Conservation (phyloP, 805 yeast genomes). For the Saturnispora ahearnii region DNA sequence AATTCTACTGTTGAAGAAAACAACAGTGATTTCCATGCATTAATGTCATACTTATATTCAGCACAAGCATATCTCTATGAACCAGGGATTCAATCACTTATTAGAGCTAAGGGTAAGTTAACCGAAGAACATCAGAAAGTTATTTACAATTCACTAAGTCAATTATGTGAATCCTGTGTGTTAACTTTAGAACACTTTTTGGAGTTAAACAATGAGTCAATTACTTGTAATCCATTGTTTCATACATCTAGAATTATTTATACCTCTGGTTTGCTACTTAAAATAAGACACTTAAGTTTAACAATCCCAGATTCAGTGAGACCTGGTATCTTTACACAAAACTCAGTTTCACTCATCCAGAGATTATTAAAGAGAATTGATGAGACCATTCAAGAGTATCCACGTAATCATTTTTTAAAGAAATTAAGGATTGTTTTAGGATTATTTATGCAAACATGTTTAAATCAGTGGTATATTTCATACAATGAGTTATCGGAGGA, state of each 20-base stretch:
- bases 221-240: constrained; percentile 49
- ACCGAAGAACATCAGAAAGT: constrained; percentile 22
- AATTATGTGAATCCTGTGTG: constrained; percentile 47
- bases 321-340: constrained; percentile 39
- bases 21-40: constrained; percentile 30
- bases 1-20: constrained; percentile 17
- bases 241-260: constrained; percentile 51
- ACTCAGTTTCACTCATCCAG: constrained; percentile 27
- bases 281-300: constrained; percentile 47
- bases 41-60: constrained; percentile 46
- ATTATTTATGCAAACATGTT: constrained; percentile 53
- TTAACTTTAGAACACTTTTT: constrained; percentile 41
- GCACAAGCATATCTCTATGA: constrained; percentile 62
- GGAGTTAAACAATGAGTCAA: constrained; percentile 34
- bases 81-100: constrained; percentile 28
- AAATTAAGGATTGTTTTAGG: constrained; percentile 50
- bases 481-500: constrained; percentile 12
- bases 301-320: constrained; percentile 40
- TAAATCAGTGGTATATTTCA: constrained; percentile 37
- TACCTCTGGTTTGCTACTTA: constrained; percentile 53
- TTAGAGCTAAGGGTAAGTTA: constrained; percentile 21
- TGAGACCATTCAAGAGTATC: constrained; percentile 27
- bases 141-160: constrained; percentile 11
- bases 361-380: constrained; percentile 21
- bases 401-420: constrained; percentile 41